A percentile compares a stretch with the other conserved stretches of the same genome.
phyloP scores from a whole-genome alignment of 495 filamentous ascomycete species.

The Penicillium paradoxum region DNA sequence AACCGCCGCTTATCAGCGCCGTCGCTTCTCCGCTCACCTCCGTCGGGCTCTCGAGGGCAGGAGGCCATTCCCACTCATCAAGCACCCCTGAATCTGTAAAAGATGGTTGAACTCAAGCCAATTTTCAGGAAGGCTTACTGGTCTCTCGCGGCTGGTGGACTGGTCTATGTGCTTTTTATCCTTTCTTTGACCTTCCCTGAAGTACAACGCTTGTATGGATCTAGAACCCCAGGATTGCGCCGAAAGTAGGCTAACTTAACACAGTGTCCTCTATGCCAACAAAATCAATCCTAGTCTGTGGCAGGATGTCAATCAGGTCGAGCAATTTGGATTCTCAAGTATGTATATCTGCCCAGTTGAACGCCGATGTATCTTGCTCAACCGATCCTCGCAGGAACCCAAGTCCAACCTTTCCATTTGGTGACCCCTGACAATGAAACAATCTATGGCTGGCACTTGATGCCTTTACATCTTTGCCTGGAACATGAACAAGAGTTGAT shows the following conservation, averaged over 20 bases:
- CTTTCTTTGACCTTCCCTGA: constrained; percentile 43
- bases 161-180: constrained; percentile 48
- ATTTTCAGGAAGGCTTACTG: constrained; percentile 57
- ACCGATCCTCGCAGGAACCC: constrained; percentile 42
- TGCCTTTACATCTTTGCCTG: constrained; percentile 51
- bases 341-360: constrained; percentile 17
- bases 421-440: constrained; percentile 53
- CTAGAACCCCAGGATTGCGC: neutral
- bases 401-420: constrained; percentile 56
- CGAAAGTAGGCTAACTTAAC: constrained; percentile 3
- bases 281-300: constrained; percentile 63
- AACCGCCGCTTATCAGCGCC: constrained; percentile 13
- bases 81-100: neutral
- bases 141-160: constrained; percentile 46
- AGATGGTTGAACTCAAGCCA: constrained; percentile 37
- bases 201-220: constrained; percentile 48
- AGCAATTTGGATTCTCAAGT: constrained; percentile 82
- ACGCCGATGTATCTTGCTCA: neutral
- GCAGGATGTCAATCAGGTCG: constrained; percentile 64
- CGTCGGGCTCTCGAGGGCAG: neutral
- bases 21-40: constrained; percentile 9
- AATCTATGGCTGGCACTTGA: constrained; percentile 57
- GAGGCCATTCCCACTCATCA: constrained; percentile 4
- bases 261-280: constrained; percentile 72
- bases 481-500: constrained; percentile 44